Evolutionary conservation across 2,329 filamentous ascomycete genomes (phyloP), one percentile per base, ranked within the genome.

Genomic region (Diaporthe caulivora): DNA sequence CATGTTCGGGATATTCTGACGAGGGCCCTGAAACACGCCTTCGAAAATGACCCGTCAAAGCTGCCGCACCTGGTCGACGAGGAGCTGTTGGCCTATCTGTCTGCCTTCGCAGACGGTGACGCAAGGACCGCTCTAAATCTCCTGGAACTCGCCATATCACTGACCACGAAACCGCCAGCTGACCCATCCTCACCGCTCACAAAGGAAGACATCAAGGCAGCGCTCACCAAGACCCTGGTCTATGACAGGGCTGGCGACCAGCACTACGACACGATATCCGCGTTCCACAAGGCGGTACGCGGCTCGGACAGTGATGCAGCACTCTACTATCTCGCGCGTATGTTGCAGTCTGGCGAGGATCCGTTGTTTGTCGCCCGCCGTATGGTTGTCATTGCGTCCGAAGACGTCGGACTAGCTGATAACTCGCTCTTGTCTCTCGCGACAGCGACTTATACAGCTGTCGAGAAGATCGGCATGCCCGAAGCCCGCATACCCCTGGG

Each of bases 191-290:
- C 74, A 1, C 76, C 87, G 13, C 91, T 93, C 76, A 97, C 94
- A 0, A 91, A 92, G 75, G 91, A 93, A 8, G 90, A 91, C 73
- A 91, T 99, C 80, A 98, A 98, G 80, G 87, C 91, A 1, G 90
- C 93, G 2, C 87, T 99, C 13, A 98, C 96, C 2, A 95, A 95
- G 80, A 98, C 96, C 0, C 87, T 98, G 1, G 95, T 98, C 18
- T 98, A 98, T 83, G 97, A 99, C 82, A 92, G 97, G 71, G 94
- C 94, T 0, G 96, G 97, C 69, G 97, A 99, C 83, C 95, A 98
- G 81, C 97, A 98, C 84, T 99, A 98, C 85, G 96, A 99, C 81
- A 97, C 94, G 70, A 98, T 99, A 79, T 97, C 94, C 0, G 97
- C 97, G 40, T 97, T 98, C 78, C 97, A 98, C 88, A 99, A 99